Conservation (phyloP, 108 stramenopile species). For the Chaetoceros muelleri region DNA sequence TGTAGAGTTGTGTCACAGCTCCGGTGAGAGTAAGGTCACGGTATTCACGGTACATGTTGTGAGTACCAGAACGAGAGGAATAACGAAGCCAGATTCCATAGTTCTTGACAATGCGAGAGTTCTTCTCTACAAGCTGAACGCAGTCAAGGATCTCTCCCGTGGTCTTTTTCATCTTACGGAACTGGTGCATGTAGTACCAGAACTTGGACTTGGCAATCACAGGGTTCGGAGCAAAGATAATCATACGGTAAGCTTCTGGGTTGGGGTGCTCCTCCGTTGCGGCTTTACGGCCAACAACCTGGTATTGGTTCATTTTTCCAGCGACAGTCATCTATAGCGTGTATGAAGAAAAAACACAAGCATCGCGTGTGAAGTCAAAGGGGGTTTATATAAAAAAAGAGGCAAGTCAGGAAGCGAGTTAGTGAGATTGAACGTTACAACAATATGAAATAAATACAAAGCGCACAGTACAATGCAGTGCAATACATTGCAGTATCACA, state of each 20-base stretch:
- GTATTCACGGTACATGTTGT: constrained; percentile 99
- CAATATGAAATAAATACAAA: not conserved
- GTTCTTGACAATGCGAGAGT: constrained; percentile 95
- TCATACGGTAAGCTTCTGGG: constrained; percentile 99
- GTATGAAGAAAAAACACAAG: too few relatives aligned
- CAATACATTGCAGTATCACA: too few relatives aligned
- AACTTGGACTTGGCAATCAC: constrained; percentile 96
- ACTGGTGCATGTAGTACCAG: constrained; percentile 99
- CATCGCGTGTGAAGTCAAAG: too few relatives aligned
- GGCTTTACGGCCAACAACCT: constrained; percentile 98
- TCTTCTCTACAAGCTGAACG: constrained; percentile 96
- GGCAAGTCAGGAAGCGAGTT: not conserved
- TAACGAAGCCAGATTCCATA: constrained; percentile 99
- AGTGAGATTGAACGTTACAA: constrained; percentile 3
- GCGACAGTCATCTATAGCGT: constrained; percentile 76
- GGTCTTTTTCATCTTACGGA: constrained; percentile 99
- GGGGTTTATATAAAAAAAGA: too few relatives aligned
- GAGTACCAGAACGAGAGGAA: constrained; percentile 97
- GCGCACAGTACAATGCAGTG: too few relatives aligned
- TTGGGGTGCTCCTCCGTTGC: constrained; percentile 94
- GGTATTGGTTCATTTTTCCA: constrained; percentile 92
- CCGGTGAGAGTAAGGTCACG: constrained; percentile 92
- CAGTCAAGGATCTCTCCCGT: constrained; percentile 98
- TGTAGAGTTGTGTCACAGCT: constrained; percentile 96
- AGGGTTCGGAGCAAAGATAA: constrained; percentile 97